phyloP scores from a whole-genome alignment of 345 rosid genomes.

The Populus deltoides region DNA sequence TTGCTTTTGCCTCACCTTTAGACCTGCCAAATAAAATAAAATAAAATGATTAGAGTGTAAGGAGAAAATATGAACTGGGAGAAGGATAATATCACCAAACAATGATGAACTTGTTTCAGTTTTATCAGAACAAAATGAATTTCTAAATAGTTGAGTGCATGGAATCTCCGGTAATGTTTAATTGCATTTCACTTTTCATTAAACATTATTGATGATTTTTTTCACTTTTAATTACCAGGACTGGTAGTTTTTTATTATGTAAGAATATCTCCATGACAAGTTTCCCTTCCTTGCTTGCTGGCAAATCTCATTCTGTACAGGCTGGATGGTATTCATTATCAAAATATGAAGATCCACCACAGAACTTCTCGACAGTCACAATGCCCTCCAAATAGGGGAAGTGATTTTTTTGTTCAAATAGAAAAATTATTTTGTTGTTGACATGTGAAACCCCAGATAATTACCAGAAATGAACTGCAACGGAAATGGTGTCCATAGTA shows the following conservation, averaged over 20 bases:
- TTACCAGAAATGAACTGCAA: slow-evolving; percentile 98
- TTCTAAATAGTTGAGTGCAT: not conserved
- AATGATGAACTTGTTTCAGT: not conserved
- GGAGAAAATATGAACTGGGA: not conserved
- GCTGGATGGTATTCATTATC: not conserved
- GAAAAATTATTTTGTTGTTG: not conserved
- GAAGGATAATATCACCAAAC: not conserved
- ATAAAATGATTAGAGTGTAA: slow-evolving; percentile 2
- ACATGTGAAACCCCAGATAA: not conserved
- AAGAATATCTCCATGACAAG: not conserved
- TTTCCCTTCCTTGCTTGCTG: not conserved
- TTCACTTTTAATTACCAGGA: not conserved
- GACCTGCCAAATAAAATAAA: slow-evolving; percentile 55
- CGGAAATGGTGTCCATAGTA: slow-evolving; percentile 97
- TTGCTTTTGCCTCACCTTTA: slow-evolving; percentile 86
- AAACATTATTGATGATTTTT: not conserved
- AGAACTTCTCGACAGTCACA: not conserved
- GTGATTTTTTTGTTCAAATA: not conserved
- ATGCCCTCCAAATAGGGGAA: not conserved
- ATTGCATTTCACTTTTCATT: not conserved
- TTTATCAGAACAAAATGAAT: not conserved
- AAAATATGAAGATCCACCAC: not conserved
- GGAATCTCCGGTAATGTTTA: not conserved
- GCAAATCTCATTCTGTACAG: not conserved
- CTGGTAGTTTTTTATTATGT: not conserved